These are phyloP conservation scores for Fragaria vesca DNA, from an alignment of 306 rosid species.

Conservation along the genomic window DNA sequence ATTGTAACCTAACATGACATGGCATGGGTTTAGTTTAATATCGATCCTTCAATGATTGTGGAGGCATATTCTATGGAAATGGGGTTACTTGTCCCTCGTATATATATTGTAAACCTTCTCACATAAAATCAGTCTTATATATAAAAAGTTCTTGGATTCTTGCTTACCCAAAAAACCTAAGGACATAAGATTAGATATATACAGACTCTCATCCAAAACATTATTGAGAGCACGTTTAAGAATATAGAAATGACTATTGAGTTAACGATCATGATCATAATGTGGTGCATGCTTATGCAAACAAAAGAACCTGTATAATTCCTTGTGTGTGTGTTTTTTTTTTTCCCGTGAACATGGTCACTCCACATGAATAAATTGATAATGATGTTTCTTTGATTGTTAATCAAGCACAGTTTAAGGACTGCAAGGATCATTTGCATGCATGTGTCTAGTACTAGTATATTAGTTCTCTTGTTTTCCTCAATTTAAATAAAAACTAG, in stretches of 20 bases:
- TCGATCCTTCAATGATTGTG: background rate
- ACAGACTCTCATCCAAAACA: background rate
- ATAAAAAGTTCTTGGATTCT: background rate
- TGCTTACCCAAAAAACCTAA: background rate
- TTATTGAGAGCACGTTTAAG: slow-evolving; percentile 2
- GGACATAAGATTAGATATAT: background rate
- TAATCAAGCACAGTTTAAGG: background rate
- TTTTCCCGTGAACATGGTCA: background rate
- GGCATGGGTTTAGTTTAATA: background rate
- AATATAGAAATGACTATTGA: background rate
- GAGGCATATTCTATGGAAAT: background rate
- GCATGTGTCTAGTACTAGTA: background rate
- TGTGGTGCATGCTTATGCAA: background rate
- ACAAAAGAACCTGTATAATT: background rate
- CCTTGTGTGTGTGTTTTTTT: background rate
- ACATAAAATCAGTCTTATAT: too few relatives aligned
- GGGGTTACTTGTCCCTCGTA: background rate
- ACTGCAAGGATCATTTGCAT: background rate
- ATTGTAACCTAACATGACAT: background rate
- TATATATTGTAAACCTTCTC: background rate
- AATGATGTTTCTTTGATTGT: background rate
- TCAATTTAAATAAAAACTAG: background rate
- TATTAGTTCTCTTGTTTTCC: background rate
- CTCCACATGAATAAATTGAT: slow-evolving; percentile 4
- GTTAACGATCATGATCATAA: background rate